Evolutionary conservation across 2,329 filamentous ascomycete species (phyloP), one percentile per base, ranked within the genome.

Genomic region (Alternaria brassicicola): DNA sequence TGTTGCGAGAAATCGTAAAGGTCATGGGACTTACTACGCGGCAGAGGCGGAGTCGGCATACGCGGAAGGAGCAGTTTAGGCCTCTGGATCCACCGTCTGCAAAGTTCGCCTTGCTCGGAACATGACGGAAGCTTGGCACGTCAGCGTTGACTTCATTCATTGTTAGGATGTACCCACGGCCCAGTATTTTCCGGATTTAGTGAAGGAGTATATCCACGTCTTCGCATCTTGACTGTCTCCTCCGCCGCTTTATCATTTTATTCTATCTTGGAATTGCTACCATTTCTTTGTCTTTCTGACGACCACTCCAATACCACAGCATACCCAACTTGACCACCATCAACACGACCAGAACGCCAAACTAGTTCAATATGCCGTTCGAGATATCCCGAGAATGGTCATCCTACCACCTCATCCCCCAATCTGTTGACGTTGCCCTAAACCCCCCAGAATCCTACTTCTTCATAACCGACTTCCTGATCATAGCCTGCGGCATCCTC

Each of bases 381-480:
- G 67, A 70, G 36, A 62, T 73, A 17, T 69, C 75, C 12, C 59
- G 68, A n/a, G 38, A 62, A 42, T 66, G 61, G 62, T 78, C 78
- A 25, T 75, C 80, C 51, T 79, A 81, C 66, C 78, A 85, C 17
- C 78, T 84, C 2, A 79, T 86, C 2, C 83, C 80, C 48, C 82
- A 86, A 66, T 79, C 84, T 52, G 79, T 80, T 19, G 82, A 85
- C 63, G 68, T 78, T 0, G 73, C 71, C 1, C 67, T 78, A 9
- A 63, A 73, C 23, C 77, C 77, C 0, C 77, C 76, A 12, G 70
- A 79, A 59, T 75, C 72, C 56, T 79, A 79, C 63, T 73, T 79
- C 38, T 78, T 72, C 63, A 67, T 79, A 12, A 77, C 78, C 55
- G 77, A 79, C 67, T 76, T 76, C 49, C 65, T 79, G 9, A 79